Conservation (phyloP, 768 basidiomycete species). For the Exsudoporus frostii region DNA sequence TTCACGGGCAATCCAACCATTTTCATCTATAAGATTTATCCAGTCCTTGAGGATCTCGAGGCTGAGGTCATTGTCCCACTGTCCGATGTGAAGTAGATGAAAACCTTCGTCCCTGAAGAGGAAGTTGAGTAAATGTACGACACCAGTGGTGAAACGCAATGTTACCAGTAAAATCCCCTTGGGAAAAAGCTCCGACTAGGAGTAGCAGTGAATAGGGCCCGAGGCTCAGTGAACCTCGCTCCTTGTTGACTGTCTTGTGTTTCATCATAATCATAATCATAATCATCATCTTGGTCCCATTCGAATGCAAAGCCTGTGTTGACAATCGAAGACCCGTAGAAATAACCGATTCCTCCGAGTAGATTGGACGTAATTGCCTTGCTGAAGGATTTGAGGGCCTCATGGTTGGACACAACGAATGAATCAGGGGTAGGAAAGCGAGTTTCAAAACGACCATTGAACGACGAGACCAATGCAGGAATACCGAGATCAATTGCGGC, state of each 20-base stretch:
- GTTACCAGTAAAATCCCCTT: slow-evolving; percentile 92
- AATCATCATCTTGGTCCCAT: slow-evolving; percentile 75
- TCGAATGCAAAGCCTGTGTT: slow-evolving; percentile 84
- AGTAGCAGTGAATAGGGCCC: slow-evolving; percentile 81
- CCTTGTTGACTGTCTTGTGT: slow-evolving; percentile 41
- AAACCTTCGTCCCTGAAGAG: slow-evolving; percentile 89
- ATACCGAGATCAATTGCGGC: slow-evolving; percentile 66
- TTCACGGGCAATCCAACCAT: slow-evolving; percentile 95
- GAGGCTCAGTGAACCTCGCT: slow-evolving; percentile 70
- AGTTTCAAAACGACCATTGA: slow-evolving; percentile 61
- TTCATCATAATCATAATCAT: slow-evolving; percentile 37
- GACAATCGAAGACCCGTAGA: slow-evolving; percentile 86
- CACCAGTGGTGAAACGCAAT: neutral
- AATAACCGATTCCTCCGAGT: slow-evolving; percentile 92
- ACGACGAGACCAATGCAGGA: slow-evolving; percentile 56
- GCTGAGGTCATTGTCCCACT: slow-evolving; percentile 91
- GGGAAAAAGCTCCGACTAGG: slow-evolving; percentile 98
- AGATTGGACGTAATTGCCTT: slow-evolving; percentile 89
- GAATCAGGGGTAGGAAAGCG: slow-evolving; percentile 67
- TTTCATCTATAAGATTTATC: slow-evolving; percentile 86
- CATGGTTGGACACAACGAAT: slow-evolving; percentile 44
- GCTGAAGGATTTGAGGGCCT: slow-evolving; percentile 67
- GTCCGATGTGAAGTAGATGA: slow-evolving; percentile 86
- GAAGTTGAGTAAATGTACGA: slow-evolving; percentile 1
- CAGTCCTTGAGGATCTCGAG: slow-evolving; percentile 88